A percentile compares a stretch with the other conserved stretches of the same genome.
These are phyloP conservation scores for Artemisia annua DNA, from an alignment of 129 eudicot species.

Conservation along the genomic window DNA sequence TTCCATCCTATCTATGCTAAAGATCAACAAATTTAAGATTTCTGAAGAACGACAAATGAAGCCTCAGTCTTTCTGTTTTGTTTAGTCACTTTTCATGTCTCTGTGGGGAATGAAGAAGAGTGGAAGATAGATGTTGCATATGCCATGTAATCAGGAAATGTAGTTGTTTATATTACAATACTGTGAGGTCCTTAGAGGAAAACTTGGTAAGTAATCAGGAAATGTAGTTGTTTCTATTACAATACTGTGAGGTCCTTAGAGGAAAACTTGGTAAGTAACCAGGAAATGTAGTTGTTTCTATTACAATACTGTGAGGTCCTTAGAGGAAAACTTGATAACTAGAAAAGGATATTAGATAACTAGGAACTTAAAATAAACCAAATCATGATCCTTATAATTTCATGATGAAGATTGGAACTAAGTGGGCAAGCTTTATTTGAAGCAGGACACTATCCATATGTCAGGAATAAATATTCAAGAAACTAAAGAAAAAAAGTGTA, in stretches of 20 bases:
- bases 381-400: too few relatives aligned
- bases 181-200: too few relatives aligned
- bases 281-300: too few relatives aligned
- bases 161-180: too few relatives aligned
- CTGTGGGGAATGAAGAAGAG: slow-evolving; percentile 9
- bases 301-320: too few relatives aligned
- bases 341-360: too few relatives aligned
- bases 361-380: too few relatives aligned
- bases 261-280: too few relatives aligned
- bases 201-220: too few relatives aligned
- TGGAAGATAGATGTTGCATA: slow-evolving; percentile 1
- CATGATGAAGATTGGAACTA: slow-evolving; percentile 4
- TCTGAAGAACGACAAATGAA: not conserved
- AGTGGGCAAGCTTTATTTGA: not conserved
- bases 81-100: not conserved
- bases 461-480: not conserved
- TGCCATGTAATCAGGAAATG: not conserved
- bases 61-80: not conserved
- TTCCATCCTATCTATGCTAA: not conserved
- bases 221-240: too few relatives aligned
- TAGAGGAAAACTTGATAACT: too few relatives aligned
- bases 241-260: too few relatives aligned
- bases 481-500: not conserved
- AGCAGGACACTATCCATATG: not conserved
- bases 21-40: not conserved